phyloP scores from a whole-genome alignment of 306 rosid species.

The Albizia julibrissin region DNA sequence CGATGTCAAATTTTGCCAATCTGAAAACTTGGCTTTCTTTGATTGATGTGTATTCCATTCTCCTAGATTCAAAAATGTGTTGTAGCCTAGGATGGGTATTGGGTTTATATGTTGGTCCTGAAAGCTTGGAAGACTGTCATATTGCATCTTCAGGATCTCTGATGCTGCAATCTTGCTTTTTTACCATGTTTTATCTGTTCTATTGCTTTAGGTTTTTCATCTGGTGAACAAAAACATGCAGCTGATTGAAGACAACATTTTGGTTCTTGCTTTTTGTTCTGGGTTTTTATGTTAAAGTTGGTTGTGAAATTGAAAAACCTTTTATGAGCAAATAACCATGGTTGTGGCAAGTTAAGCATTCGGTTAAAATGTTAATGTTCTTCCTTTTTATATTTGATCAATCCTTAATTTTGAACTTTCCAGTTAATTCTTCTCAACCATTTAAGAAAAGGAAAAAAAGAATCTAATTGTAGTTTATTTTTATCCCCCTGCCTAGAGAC shows the following conservation, averaged over 20 bases:
- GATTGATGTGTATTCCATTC: not conserved
- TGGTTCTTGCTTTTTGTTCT: constrained; percentile 1
- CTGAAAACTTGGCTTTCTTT: constrained; percentile 7
- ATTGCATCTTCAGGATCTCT: not conserved
- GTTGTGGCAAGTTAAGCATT: not conserved
- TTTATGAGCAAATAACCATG: not conserved
- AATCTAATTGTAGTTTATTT: not conserved
- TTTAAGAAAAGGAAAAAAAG: not conserved
- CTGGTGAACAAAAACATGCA: not conserved
- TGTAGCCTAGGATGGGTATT: not conserved
- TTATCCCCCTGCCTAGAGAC: not conserved
- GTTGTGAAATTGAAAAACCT: not conserved
- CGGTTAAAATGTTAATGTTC: not conserved
- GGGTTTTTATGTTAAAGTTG: not conserved
- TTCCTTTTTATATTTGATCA: not conserved
- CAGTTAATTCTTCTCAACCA: not conserved
- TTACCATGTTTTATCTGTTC: not conserved
- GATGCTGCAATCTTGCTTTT: not conserved
- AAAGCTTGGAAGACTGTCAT: not conserved
- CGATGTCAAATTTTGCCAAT: constrained; percentile 1
- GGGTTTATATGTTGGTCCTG: not conserved
- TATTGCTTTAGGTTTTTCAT: not conserved
- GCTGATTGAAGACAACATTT: not conserved
- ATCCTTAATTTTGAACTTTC: not conserved
- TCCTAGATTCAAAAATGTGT: not conserved